A percentile compares a stretch with the other conserved stretches of the same genome.
Conservation (phyloP, 2,329 filamentous ascomycete species). For the Fusarium tricinctum region DNA sequence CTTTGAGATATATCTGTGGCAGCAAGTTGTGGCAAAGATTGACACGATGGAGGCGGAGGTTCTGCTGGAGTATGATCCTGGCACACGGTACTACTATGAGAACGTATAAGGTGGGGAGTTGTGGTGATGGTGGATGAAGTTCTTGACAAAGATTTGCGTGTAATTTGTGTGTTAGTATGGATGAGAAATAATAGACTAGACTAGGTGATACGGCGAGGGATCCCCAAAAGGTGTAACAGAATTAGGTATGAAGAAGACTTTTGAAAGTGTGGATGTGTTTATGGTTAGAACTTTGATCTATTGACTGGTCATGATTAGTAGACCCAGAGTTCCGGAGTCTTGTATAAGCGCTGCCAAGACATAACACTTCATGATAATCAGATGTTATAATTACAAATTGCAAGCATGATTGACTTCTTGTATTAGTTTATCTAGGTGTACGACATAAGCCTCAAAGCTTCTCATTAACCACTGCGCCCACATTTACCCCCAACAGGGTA, state of each 20-base stretch:
- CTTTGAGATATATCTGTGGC: constrained; percentile 59
- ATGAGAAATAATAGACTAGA: too few species aligned
- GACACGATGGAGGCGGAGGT: constrained; percentile 59
- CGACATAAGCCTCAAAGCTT: constrained; percentile 12
- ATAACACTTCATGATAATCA: constrained; percentile 3
- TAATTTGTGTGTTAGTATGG: neutral
- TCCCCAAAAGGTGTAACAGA: too few species aligned
- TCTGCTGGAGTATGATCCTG: constrained; percentile 59
- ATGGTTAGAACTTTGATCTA: too few species aligned
- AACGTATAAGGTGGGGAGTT: constrained; percentile 27
- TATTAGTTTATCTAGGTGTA: constrained; percentile 29
- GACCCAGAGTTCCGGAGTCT: neutral
- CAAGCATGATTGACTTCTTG: neutral
- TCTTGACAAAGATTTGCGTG: neutral
- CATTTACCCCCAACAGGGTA: constrained; percentile 31
- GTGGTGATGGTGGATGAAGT: neutral
- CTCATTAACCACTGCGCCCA: constrained; percentile 18
- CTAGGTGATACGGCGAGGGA: too few species aligned
- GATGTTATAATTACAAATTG: neutral
- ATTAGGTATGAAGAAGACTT: too few species aligned
- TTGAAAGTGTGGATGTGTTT: neutral
- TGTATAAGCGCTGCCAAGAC: neutral
- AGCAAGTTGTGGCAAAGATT: constrained; percentile 53
- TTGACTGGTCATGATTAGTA: neutral
- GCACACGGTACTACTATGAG: constrained; percentile 60